Evolutionary conservation across 1,284 basidiomycete genomes (phyloP).

Genomic region (Mycosarcoma maydis): DNA sequence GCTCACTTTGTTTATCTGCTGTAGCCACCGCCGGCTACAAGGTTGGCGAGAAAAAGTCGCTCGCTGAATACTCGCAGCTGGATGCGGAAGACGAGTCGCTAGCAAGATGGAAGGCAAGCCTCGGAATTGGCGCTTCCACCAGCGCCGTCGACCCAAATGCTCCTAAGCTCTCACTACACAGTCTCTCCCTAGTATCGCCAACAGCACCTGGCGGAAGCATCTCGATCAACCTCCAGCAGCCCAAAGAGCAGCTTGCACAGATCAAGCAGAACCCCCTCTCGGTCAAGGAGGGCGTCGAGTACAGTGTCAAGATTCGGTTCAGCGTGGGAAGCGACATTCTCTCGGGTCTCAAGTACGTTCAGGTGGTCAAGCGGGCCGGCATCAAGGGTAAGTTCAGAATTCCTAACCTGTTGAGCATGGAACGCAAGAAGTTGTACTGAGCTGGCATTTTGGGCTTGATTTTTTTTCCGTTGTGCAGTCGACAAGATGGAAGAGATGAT

Average conservation of each 20-base stretch:
- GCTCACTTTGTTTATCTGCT: no score
- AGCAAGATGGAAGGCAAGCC: constrained; percentile 85
- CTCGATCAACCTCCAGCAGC: constrained; percentile 70
- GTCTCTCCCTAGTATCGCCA: constrained; percentile 69
- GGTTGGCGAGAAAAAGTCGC: constrained; percentile 68
- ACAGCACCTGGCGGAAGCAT: constrained; percentile 66
- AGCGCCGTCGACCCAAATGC: constrained; percentile 63
- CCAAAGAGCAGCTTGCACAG: constrained; percentile 67
- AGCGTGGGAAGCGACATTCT: constrained; percentile 80
- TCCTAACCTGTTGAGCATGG: background rate
- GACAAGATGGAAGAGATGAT: constrained; percentile 91
- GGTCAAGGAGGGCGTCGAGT: constrained; percentile 72
- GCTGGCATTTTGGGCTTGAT: background rate
- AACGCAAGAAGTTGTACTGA: background rate
- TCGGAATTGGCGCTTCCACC: constrained; percentile 76
- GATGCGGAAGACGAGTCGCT: constrained; percentile 85
- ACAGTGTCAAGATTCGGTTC: constrained; percentile 84
- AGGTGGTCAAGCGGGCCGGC: constrained; percentile 78
- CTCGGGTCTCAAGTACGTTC: constrained; percentile 82
- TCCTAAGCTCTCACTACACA: constrained; percentile 61
- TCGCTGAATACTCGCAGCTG: constrained; percentile 72
- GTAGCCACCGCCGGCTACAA: constrained; percentile 67
- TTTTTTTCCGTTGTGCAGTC: constrained; percentile 73
- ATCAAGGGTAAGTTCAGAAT: constrained; percentile 66
- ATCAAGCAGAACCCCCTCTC: constrained; percentile 74